Percentiles rank a stretch among this genome's conserved stretches.
Conservation (phyloP, 2,329 filamentous ascomycete species). For the Elsinoe necatrix region DNA sequence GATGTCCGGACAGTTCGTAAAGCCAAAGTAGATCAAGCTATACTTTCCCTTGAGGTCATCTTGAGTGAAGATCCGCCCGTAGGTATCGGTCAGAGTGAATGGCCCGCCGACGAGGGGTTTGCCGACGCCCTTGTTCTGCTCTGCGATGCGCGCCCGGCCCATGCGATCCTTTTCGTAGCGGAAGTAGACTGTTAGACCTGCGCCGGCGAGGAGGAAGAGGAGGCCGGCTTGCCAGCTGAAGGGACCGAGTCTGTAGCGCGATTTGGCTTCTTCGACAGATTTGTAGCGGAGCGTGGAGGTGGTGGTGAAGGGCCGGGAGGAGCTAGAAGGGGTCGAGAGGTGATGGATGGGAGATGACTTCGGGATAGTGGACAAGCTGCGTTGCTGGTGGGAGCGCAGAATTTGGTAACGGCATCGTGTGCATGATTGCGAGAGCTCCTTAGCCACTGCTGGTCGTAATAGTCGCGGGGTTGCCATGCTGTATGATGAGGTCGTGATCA, state of each 20-base stretch:
- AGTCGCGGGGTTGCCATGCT: background rate
- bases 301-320: constrained; percentile 23
- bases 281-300: constrained; percentile 27
- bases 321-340: constrained; percentile 1
- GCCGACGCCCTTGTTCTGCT: constrained; percentile 87
- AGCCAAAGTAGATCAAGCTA: constrained; percentile 89
- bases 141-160: constrained; percentile 78
- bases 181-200: constrained; percentile 78
- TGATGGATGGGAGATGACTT: background rate
- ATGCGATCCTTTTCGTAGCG: constrained; percentile 86
- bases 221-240: constrained; percentile 89
- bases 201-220: constrained; percentile 73
- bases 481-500: background rate
- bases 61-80: constrained; percentile 69
- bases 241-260: constrained; percentile 47
- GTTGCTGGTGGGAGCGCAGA: background rate
- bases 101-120: constrained; percentile 85
- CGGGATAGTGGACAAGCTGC: background rate
- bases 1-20: constrained; percentile 96
- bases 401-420: background rate
- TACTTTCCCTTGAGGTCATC: constrained; percentile 82
- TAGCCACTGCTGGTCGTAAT: background rate
- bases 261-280: constrained; percentile 39
- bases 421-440: background rate
- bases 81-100: constrained; percentile 73